Base-by-base conservation (phyloP, 495 filamentous ascomycete species). In the Letharia columbiana region DNA sequence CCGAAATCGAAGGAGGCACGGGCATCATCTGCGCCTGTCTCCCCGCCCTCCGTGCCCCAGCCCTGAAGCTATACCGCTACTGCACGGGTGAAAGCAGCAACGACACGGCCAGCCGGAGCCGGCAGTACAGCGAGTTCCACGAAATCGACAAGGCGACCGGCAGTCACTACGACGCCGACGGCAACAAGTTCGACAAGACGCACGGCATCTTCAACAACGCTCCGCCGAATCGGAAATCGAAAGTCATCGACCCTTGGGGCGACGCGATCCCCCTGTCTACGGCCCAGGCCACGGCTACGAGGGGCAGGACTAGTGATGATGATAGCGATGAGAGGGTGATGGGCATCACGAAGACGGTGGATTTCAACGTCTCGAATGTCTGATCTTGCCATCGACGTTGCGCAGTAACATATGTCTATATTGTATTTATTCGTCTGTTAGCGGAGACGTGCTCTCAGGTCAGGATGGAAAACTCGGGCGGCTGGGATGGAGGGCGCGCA, bases 1-100 rank as follows among this genome's bases (percentile, higher is more conserved):
- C 58, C 37, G 58, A 61, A 61, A 61, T 61, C 37, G 58, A 61
- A 61, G 58, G 58, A 12, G 58, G 58, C 37, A 44, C 41, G 8
- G 58, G 58, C 41, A 61, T 61, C 18, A 61, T 61, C 58, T 61
- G 57, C 40, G 57, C 57, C 57, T 60, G 57, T 7, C 57, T 60
- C 33, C 57, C 57, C n/a, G 57, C 57, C 20, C 58, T 61, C 37
- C 58, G 58, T 3, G 58, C 58, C 41, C 58, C 58, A 1, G 37
- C 41, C 58, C 18, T 61, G 1, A 1, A 9, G 4, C 20, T 44
- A 1, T 61, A 61, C 28, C 58, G 58, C n/a, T 18, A 31, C 58
- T n/a, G 37, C 58, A 23, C 23, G 12, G 58, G 58, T 13, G 17
- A 35, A 1, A 9, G 1, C 37, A 2, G 20, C 17, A n/a, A 23